Evolutionary conservation across 371 early-diverging fungal genomes (phyloP), one percentile per base, ranked within the genome.

Genomic region (Apophysomyces trapeziformis): DNA sequence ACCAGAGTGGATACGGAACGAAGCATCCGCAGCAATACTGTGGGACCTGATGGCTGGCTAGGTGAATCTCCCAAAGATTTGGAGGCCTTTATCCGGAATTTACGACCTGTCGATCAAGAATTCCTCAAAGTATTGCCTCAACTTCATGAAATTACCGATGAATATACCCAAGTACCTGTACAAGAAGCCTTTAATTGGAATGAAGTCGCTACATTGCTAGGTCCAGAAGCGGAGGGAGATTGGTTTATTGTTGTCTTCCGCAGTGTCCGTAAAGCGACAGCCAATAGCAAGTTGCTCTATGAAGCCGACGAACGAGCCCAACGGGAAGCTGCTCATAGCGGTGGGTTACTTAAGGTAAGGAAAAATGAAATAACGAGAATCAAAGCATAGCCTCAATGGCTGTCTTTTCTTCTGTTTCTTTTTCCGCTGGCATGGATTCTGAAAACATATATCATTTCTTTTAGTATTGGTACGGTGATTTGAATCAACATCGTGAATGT

Each of bases 231-330:
- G 13, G 72, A 71, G 39, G 77, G 77, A 4, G 72, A 71, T 37
- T 81, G 82, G 80, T 81, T 77, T 50, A 68, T 81, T 46, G 80
- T 84, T 58, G 82, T 72, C 7, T 84, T 81, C 65, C 78, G 84
- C n/a, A 73, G 74, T 58, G 72, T 81, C 2, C 70, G 84, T 11
- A 73, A 70, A 26, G 71, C 67, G 5, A 39, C 68, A 57, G 84
- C 84, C 11, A 70, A 81, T 60, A 43, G 64, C 41, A 38, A 71
- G 21, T 60, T 67, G 32, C 61, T 84, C 4, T 84, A 74, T 62
- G 75, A 78, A 14, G 84, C 84, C 7, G 84, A 84, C 65, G 70
- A 50, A 6, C 44, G 58, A 35, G 82, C 84, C 2, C 85, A 84
- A 38, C 68, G 73, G 58, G 85, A 84, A 65, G 85, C 85, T 12